Conservation (phyloP, 2,329 filamentous ascomycete genomes). For the Colletotrichum trifolii region DNA sequence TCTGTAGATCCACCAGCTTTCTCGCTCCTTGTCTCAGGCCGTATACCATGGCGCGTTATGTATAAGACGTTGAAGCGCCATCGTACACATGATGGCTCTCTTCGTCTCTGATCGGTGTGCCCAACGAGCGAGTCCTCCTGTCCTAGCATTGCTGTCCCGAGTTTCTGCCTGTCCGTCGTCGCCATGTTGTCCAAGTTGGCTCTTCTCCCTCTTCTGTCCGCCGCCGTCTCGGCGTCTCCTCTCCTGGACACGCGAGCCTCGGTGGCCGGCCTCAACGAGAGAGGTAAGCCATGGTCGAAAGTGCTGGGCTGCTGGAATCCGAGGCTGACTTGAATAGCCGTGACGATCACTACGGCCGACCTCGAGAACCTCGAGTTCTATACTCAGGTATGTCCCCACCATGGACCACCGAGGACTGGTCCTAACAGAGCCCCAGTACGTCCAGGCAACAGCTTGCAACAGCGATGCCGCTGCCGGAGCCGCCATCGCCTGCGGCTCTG, state of each 20-base stretch:
- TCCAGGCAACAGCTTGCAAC: slow-evolving; percentile 67
- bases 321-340: slow-evolving; percentile 14
- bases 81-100: neutral
- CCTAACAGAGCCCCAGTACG: slow-evolving; percentile 45
- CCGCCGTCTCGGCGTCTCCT: slow-evolving; percentile 34
- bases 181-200: slow-evolving; percentile 37
- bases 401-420: neutral
- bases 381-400: slow-evolving; percentile 47
- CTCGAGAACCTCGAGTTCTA: slow-evolving; percentile 58
- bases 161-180: slow-evolving; percentile 13
- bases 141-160: slow-evolving; percentile 1
- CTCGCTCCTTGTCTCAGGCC: slow-evolving; percentile 1
- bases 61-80: slow-evolving; percentile 28
- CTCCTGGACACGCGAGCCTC: slow-evolving; percentile 21
- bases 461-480: slow-evolving; percentile 50
- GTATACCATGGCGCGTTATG: slow-evolving; percentile 9
- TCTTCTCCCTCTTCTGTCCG: slow-evolving; percentile 34
- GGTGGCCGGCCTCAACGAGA: slow-evolving; percentile 41
- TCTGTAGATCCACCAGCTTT: slow-evolving; percentile 14
- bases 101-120: slow-evolving; percentile 8
- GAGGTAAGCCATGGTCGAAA: slow-evolving; percentile 44
- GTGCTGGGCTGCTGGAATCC: neutral
- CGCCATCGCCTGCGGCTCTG: slow-evolving; percentile 54
- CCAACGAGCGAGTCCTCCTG: slow-evolving; percentile 22
- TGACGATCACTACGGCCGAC: slow-evolving; percentile 44